Base-by-base conservation (phyloP, 2,329 filamentous ascomycete species). In the Fusarium zealandicum region DNA sequence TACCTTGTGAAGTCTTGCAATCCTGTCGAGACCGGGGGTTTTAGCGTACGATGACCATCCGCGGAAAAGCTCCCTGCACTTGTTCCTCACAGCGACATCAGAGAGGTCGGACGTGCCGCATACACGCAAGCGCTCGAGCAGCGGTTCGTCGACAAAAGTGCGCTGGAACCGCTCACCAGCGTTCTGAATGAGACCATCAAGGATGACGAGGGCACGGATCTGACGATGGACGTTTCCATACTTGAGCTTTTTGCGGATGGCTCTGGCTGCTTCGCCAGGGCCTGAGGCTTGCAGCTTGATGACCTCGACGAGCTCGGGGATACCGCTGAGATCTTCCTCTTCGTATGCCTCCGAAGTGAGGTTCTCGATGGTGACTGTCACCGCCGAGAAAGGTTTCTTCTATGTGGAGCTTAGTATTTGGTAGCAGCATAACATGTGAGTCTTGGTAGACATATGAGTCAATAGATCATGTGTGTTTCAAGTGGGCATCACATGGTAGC, bases 171-270 rank as follows among this genome's bases (percentile, higher is more conserved):
- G 85, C 11, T 89, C 82, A 2, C 93, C 93, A 3, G 92, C 93
- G 76, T 99, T 99, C 70, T 97, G 91, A 56, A 99, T 95, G 32
- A 99, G 81, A 35, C 90, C 93, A 72, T 99, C 95, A 2, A 99
- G 83, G 42, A 99, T 88, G 10, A 90, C 89, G 17, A 99, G 83
- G 30, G 95, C 90, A 54, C 95, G 86, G 28, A 98, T 82, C 74
- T 99, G 95, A 42, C 92, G 89, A 74, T 98, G 93, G n/a, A 90
- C 82, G 69, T 87, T 96, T 66, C 95, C 95, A 75, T 99, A 98
- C 78, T 99, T 99, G 82, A 99, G 85, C 80, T 98, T 98, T 84
- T 99, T 99, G 56, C 95, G 87, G 66, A 99, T 84, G 40, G 95
- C 93, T 70, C 95, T 86, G 47, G 93, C 92, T 54, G 93, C 93